Percentiles rank a stretch among this genome's conserved stretches.
These are phyloP conservation scores for Avicennia marina DNA, from an alignment of 257 asterid species.

Conservation along the genomic window DNA sequence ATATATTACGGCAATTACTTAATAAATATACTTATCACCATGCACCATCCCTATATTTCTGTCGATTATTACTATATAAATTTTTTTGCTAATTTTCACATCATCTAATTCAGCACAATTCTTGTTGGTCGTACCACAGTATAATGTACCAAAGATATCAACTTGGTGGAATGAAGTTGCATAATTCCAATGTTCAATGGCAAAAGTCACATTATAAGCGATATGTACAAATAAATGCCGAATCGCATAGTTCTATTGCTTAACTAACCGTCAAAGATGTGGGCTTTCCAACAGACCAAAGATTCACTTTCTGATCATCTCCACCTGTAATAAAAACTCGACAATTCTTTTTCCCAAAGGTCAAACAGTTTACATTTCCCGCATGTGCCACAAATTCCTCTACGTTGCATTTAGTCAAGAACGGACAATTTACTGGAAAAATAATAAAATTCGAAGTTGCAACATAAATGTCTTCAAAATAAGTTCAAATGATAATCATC, in stretches of 20 bases:
- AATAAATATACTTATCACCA: too few species aligned
- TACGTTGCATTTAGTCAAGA: slow-evolving; percentile 57
- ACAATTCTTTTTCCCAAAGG: slow-evolving; percentile 85
- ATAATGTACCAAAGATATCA: not conserved
- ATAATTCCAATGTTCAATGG: slow-evolving; percentile 7
- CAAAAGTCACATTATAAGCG: slow-evolving; percentile 4
- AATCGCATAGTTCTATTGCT: not conserved
- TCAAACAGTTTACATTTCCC: slow-evolving; percentile 93
- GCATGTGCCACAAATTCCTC: slow-evolving; percentile 99
- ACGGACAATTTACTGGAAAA: slow-evolving; percentile 23
- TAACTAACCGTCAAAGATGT: slow-evolving; percentile 66
- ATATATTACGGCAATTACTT: not conserved
- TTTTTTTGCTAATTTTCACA: not conserved
- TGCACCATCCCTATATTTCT: not conserved
- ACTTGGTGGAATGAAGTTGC: too few species aligned
- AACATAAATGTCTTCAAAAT: not conserved
- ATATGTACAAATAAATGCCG: too few species aligned
- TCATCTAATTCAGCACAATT: not conserved
- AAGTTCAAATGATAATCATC: slow-evolving; percentile 4
- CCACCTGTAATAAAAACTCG: slow-evolving; percentile 90
- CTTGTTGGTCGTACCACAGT: not conserved
- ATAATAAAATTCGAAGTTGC: slow-evolving; percentile 2
- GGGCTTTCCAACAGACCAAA: slow-evolving; percentile 95
- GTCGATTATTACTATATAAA: not conserved
- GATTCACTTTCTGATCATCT: slow-evolving; percentile 94